Conservation (phyloP, 768 basidiomycete species). For the Leccinum arenicola region DNA sequence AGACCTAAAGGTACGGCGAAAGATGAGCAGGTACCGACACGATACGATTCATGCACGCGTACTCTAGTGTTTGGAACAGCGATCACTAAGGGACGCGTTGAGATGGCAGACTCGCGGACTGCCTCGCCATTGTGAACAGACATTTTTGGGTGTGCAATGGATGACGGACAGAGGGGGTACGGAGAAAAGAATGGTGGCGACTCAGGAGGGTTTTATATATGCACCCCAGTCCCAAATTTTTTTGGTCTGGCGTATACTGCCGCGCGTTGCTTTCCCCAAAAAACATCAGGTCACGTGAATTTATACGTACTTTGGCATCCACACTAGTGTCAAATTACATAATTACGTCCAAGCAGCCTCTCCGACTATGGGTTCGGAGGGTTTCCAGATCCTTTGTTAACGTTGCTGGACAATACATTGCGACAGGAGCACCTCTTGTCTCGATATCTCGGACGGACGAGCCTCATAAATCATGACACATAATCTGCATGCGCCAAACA, state of each 20-base stretch:
- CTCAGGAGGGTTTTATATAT: slow-evolving; percentile 20
- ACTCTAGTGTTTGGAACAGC: slow-evolving; percentile 34
- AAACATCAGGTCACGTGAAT: slow-evolving; percentile 29
- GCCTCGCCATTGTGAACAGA: slow-evolving; percentile 31
- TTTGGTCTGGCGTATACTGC: slow-evolving; percentile 22
- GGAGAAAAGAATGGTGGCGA: slow-evolving; percentile 5
- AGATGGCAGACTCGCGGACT: slow-evolving; percentile 28
- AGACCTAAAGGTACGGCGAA: slow-evolving; percentile 47
- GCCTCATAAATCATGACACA: slow-evolving; percentile 15
- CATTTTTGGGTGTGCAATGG: slow-evolving; percentile 26
- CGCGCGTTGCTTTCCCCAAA: slow-evolving; percentile 25
- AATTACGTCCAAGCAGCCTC: neutral
- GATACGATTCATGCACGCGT: slow-evolving; percentile 18
- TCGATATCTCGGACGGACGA: neutral
- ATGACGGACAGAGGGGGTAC: slow-evolving; percentile 6
- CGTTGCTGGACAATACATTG: neutral
- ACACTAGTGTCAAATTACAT: neutral
- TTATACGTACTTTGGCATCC: slow-evolving; percentile 18
- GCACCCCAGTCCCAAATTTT: slow-evolving; percentile 32
- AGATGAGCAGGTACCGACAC: slow-evolving; percentile 4
- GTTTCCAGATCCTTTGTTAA: neutral
- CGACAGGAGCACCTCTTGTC: neutral
- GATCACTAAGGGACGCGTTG: slow-evolving; percentile 36
- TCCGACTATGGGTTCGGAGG: no score
- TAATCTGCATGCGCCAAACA: slow-evolving; percentile 12